These are phyloP conservation scores for Ramaria rubella DNA, from an alignment of 768 basidiomycete genomes.

Conservation along the genomic window DNA sequence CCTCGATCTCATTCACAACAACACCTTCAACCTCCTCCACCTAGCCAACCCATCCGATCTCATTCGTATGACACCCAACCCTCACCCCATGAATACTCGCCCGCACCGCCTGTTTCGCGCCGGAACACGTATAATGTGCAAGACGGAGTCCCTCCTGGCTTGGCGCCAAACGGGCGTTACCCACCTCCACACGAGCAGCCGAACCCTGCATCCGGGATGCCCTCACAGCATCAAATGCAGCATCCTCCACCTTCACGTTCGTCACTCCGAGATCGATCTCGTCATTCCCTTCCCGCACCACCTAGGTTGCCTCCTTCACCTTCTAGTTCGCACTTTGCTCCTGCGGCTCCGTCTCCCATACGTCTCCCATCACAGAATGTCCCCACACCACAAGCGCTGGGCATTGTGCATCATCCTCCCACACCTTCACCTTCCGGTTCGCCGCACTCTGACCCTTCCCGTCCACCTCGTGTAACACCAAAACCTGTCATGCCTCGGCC, in stretches of 20 bases:
- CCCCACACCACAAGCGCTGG: neutral
- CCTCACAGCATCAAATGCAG: neutral
- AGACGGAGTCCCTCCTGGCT: neutral
- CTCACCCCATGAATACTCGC: neutral
- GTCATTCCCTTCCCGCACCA: neutral
- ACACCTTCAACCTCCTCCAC: neutral
- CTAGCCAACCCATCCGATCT: neutral
- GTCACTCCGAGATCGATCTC: neutral
- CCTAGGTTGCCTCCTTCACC: neutral
- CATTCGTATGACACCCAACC: neutral
- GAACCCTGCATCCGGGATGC: neutral
- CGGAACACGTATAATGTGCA: neutral
- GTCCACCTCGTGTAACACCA: constrained; percentile 1
- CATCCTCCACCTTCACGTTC: constrained; percentile 1
- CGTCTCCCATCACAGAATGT: constrained; percentile 3
- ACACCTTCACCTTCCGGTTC: neutral
- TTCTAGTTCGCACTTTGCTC: neutral
- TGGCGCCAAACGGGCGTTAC: neutral
- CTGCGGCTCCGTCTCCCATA: neutral
- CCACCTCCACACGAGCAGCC: constrained; percentile 2
- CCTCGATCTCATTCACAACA: neutral
- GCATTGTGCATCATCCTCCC: neutral
- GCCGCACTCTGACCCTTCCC: neutral
- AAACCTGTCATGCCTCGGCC: constrained; percentile 8
- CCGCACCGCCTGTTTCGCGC: neutral